phyloP scores from a whole-genome alignment of 208 protist species.

The Balamuthia mandrillaris region DNA sequence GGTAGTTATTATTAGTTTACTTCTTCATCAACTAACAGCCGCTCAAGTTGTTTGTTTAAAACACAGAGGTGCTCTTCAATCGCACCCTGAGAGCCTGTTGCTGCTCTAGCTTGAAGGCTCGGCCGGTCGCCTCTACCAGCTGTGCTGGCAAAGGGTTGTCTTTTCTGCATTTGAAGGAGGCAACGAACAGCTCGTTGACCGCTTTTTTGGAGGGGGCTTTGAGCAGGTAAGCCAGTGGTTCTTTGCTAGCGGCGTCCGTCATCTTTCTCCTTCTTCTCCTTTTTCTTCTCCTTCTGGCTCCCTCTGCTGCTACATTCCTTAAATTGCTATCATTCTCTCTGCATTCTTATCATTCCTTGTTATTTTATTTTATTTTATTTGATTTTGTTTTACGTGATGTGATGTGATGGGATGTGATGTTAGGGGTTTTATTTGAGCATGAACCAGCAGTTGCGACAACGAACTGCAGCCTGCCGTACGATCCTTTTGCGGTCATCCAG shows the following conservation, averaged over 20 bases:
- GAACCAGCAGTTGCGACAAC: conserved; percentile 14
- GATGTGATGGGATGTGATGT: no score
- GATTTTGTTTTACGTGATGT: no score
- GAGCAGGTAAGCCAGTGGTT: no score
- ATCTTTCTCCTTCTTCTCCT: no score
- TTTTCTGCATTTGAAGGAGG: neutral
- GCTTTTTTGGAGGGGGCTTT: neutral
- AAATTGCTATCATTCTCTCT: no score
- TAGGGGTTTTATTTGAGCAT: neutral
- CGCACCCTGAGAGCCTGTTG: neutral
- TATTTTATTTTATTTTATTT: no score
- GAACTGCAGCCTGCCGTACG: conserved; percentile 8
- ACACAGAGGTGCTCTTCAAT: neutral
- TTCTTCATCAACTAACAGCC: neutral
- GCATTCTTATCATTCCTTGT: no score
- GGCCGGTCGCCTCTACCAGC: neutral
- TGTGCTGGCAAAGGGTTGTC: neutral
- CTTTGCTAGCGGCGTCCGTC: no score
- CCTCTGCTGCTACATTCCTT: no score
- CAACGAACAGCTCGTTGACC: neutral
- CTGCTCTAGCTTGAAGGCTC: neutral
- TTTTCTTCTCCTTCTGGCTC: no score
- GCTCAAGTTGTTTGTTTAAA: neutral
- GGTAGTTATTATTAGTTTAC: neutral
- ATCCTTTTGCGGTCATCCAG: conserved; percentile 20